Evolutionary conservation across 1,284 basidiomycete genomes (phyloP), one percentile per base, ranked within the genome.

Genomic region (Albatrellus sp.): DNA sequence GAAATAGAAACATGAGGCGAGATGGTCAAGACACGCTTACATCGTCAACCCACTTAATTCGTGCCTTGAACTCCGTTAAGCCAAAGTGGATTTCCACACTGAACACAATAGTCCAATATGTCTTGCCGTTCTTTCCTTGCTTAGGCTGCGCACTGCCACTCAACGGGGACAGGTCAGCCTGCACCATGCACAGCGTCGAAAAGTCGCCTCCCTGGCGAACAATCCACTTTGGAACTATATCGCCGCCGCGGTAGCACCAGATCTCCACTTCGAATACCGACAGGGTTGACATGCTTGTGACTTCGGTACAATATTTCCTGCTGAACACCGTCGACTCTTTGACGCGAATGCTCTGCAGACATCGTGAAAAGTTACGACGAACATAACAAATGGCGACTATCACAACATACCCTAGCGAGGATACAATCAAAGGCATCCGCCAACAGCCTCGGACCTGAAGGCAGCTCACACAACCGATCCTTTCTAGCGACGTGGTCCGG

Each of bases 401-500:
- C 41, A 60, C 72, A 43, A 60, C 72, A 43, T 50, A 83, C 81
- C 57, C 79, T 64, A 6, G 75, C 69, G 34, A 87, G 65, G 52
- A 86, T 85, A 51, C 82, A 85, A 55, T 85, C 82, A 58, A 86
- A 86, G 1, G 82, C 83, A 57, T 85, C 82, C 3, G 80, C 79
- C 12, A 86, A 65, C 19, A 83, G 64, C 51, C 70, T 77, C 5
- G 82, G 83, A 7, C 82, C 83, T 19, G 79, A 82, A 1, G 82
- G 81, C 45, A 86, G 65, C 54, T 85, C 80, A 50, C 80, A 80
- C 31, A 87, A 65, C 35, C 77, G 68, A 45, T 77, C 73, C 54
- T 71, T 70, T 46, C 83, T 68, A 2, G 71, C 60, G 37, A 75
- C 57, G 54, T 86, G 83, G 43, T 85, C 81, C 13, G 71, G 68